Conservation (phyloP, 2,329 filamentous ascomycete genomes). For the Fonsecaea pugnacius region DNA sequence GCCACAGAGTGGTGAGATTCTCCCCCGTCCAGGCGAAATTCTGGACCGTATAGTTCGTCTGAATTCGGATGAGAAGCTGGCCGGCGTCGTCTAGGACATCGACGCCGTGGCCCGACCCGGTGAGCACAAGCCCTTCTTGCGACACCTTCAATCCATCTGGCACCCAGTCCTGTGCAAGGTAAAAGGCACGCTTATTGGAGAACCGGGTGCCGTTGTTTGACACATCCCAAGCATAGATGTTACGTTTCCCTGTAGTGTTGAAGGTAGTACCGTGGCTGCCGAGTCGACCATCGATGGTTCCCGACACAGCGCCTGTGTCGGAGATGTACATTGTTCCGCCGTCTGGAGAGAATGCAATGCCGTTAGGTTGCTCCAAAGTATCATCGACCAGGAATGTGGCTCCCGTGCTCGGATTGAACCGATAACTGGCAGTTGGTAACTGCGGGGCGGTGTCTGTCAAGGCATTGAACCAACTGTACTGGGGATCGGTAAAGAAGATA, state of each 20-base stretch:
- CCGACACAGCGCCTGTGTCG: constrained; percentile 44
- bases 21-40: constrained; percentile 52
- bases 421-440: constrained; percentile 47
- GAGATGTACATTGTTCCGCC: constrained; percentile 48
- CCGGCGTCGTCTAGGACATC: constrained; percentile 48
- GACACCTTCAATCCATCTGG: constrained; percentile 52
- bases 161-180: constrained; percentile 45
- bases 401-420: constrained; percentile 44
- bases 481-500: constrained; percentile 57
- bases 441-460: constrained; percentile 45
- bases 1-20: constrained; percentile 47
- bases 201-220: constrained; percentile 43
- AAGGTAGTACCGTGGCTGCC: constrained; percentile 26
- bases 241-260: constrained; percentile 30
- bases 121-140: constrained; percentile 48
- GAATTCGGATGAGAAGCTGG: constrained; percentile 45
- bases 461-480: constrained; percentile 46
- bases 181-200: constrained; percentile 48
- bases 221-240: constrained; percentile 47
- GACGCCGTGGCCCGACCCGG: constrained; percentile 47
- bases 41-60: constrained; percentile 52
- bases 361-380: constrained; percentile 49
- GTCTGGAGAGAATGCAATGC: constrained; percentile 50
- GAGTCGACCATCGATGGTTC: constrained; percentile 40
- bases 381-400: constrained; percentile 46